Conservation (phyloP, 768 basidiomycete species). For the Leucocoprinus birnbaumii region DNA sequence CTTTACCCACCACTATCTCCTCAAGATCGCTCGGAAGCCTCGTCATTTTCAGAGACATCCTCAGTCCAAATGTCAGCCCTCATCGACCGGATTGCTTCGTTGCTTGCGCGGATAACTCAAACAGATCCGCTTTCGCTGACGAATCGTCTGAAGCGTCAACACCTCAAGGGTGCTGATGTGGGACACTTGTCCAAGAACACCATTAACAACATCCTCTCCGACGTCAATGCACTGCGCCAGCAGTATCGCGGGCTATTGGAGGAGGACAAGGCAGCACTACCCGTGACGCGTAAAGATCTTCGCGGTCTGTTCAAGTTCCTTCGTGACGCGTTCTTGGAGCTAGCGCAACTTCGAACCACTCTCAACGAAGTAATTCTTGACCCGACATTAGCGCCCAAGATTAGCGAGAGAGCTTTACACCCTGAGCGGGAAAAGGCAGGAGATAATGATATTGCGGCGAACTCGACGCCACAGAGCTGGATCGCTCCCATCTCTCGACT, state of each 20-base stretch:
- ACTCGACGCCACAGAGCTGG: constrained; percentile 60
- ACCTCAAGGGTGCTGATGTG: constrained; percentile 82
- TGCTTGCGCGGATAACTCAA: constrained; percentile 57
- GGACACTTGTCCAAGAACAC: constrained; percentile 84
- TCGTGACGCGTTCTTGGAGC: constrained; percentile 79
- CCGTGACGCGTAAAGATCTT: constrained; percentile 77
- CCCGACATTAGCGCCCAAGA: constrained; percentile 65
- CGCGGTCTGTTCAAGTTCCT: constrained; percentile 79
- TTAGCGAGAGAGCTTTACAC: constrained; percentile 65
- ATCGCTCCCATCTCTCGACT: constrained; percentile 85
- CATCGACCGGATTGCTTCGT: constrained; percentile 57
- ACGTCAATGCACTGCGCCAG: constrained; percentile 63
- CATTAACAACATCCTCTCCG: constrained; percentile 68
- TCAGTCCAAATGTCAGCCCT: constrained; percentile 56
- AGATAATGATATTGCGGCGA: constrained; percentile 38
- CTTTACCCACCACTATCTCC: constrained; percentile 37
- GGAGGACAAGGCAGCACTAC: constrained; percentile 62
- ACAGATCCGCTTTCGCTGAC: constrained; percentile 88
- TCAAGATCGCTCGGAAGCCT: constrained; percentile 72
- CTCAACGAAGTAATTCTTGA: constrained; percentile 92
- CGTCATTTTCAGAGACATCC: constrained; percentile 55
- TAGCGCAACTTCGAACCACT: constrained; percentile 76
- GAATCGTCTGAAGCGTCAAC: constrained; percentile 87
- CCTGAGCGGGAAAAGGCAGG: constrained; percentile 1
- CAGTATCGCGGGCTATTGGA: constrained; percentile 76